Conservation (phyloP, 139 green algal genomes). For the Asterochloris sp. region DNA sequence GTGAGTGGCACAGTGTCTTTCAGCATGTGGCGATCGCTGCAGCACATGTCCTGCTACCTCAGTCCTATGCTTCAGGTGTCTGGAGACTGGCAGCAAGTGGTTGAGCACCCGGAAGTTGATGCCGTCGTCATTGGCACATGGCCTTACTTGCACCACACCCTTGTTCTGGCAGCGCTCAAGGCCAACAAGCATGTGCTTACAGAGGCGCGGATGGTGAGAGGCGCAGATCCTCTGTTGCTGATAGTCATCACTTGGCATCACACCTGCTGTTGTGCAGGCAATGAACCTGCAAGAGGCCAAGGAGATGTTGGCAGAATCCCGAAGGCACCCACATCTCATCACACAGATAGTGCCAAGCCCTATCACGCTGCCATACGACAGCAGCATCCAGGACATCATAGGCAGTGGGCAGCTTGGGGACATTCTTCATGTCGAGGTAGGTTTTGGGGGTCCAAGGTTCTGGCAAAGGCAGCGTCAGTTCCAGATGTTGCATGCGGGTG, state of each 20-base stretch:
- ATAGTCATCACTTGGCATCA: background rate
- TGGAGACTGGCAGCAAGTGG: constrained; percentile 23
- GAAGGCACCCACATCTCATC: constrained; percentile 13
- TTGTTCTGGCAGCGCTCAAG: constrained; percentile 21
- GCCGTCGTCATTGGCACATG: constrained; percentile 39
- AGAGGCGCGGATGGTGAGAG: constrained; percentile 32
- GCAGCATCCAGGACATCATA: constrained; percentile 24
- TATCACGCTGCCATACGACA: constrained; percentile 29
- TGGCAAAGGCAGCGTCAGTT: too few relatives aligned
- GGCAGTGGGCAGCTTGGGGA: constrained; percentile 11
- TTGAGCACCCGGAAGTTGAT: constrained; percentile 22
- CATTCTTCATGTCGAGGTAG: constrained; percentile 16
- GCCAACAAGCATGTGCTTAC: constrained; percentile 42
- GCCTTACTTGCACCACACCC: constrained; percentile 27
- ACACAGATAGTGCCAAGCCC: constrained; percentile 32
- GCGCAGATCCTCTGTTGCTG: background rate
- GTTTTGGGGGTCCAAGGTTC: background rate
- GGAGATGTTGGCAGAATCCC: constrained; percentile 22
- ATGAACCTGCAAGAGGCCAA: constrained; percentile 29
- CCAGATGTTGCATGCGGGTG: background rate
- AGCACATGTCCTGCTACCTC: background rate
- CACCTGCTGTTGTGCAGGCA: constrained; percentile 18
- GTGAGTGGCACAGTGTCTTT: too few relatives aligned
- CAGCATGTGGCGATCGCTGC: background rate
- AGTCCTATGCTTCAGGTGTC: constrained; percentile 7